A percentile compares a stretch with the other conserved stretches of the same genome.
Conservation (phyloP, 352 stramenopile genomes). For the Thalassiosira hispida region DNA sequence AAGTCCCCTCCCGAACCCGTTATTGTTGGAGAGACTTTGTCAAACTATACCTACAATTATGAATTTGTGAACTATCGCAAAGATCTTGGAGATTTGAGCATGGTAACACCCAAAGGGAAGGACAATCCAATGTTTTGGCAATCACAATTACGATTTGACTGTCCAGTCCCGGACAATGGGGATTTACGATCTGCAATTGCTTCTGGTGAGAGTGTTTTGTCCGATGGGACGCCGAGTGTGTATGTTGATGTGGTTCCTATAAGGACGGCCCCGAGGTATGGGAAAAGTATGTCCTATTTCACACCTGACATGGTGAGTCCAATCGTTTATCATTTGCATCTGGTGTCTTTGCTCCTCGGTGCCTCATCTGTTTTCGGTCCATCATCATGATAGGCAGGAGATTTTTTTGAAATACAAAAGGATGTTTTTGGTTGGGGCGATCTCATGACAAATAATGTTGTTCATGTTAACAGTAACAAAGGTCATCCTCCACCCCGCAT, state of each 20-base stretch:
- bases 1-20: conserved; percentile 31
- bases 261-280: conserved; percentile 47
- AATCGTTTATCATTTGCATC: no score
- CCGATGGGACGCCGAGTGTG: conserved; percentile 45
- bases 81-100: conserved; percentile 44
- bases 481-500: conserved; percentile 33
- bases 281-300: conserved; percentile 57
- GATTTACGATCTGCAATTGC: conserved; percentile 44
- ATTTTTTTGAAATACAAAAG: conserved; percentile 15
- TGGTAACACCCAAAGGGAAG: conserved; percentile 56
- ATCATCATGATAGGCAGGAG: conserved; percentile 22
- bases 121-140: conserved; percentile 62
- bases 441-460: conserved; percentile 44
- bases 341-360: neutral
- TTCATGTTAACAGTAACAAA: conserved; percentile 20
- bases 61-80: conserved; percentile 65
- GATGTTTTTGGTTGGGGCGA: conserved; percentile 31
- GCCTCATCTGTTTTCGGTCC: neutral
- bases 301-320: conserved; percentile 51
- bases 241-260: conserved; percentile 57
- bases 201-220: conserved; percentile 48
- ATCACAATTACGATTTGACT: conserved; percentile 42
- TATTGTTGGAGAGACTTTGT: conserved; percentile 51
- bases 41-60: conserved; percentile 56
- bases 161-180: conserved; percentile 50